Conservation (phyloP, 176 grass and related monocot genomes). For the Puya raimondii region DNA sequence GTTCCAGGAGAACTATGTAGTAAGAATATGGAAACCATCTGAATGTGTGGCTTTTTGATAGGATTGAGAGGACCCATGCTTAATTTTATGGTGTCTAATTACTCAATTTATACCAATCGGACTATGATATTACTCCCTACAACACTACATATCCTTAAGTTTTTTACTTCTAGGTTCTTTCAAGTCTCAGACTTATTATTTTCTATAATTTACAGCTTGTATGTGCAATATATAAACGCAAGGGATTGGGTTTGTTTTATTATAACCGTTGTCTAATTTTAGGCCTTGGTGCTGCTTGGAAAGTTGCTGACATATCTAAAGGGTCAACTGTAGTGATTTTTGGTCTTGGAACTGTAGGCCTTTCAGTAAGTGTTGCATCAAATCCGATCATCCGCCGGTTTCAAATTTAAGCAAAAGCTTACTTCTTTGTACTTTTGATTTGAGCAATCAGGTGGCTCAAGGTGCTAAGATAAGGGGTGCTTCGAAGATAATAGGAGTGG, state of each 20-base stretch:
- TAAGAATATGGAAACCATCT: no score
- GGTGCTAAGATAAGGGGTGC: slow-evolving; percentile 74
- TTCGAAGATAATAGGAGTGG: slow-evolving; percentile 80
- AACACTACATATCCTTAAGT: neutral
- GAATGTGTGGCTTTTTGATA: no score
- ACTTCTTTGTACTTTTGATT: neutral
- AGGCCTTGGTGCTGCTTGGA: slow-evolving; percentile 95
- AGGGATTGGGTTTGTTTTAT: neutral
- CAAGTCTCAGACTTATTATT: neutral
- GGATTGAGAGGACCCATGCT: no score
- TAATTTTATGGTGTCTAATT: no score
- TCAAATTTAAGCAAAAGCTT: neutral
- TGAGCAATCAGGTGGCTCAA: slow-evolving; percentile 71
- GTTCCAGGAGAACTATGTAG: no score
- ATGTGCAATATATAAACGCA: neutral
- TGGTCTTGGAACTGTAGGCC: slow-evolving; percentile 86
- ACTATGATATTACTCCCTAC: neutral
- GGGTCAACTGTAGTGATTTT: slow-evolving; percentile 89
- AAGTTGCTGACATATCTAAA: slow-evolving; percentile 64
- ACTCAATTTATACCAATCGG: no score
- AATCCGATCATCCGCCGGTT: neutral
- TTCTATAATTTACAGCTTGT: neutral
- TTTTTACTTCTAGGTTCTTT: neutral
- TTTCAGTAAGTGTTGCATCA: slow-evolving; percentile 61
- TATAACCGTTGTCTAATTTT: neutral